Evolutionary conservation across 1,139 yeast species (phyloP).

Genomic region (Wickerhamomyces sp.): DNA sequence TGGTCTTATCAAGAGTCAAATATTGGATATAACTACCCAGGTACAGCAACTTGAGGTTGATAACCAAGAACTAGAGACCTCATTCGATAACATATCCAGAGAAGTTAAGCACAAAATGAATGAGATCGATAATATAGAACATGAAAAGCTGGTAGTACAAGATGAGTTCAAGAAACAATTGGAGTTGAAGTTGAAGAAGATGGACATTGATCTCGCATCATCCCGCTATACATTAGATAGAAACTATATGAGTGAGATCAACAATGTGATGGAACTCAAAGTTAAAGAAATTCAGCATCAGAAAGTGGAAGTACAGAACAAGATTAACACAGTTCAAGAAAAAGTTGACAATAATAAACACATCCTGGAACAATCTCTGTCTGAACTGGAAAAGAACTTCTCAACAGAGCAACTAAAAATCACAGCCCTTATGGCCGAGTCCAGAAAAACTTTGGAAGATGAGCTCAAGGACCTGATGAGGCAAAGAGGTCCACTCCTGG

Average conservation of each 20-base stretch:
- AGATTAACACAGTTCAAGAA: conserved; percentile 20
- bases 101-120: conserved; percentile 33
- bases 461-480: conserved; percentile 7
- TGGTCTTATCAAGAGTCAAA: conserved; percentile 20
- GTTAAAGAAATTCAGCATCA: conserved; percentile 27
- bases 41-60: conserved; percentile 36
- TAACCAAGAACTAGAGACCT: conserved; percentile 26
- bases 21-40: conserved; percentile 35
- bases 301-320: conserved; percentile 21
- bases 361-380: conserved; percentile 17
- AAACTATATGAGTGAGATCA: conserved; percentile 31
- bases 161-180: conserved; percentile 32
- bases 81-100: conserved; percentile 9
- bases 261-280: conserved; percentile 31
- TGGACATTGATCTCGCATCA: conserved; percentile 33
- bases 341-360: conserved; percentile 24
- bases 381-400: conserved; percentile 20
- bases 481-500: conserved; percentile 2
- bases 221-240: conserved; percentile 36
- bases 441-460: conserved; percentile 7
- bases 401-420: conserved; percentile 11
- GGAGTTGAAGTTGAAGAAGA: conserved; percentile 32
- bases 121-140: conserved; percentile 34
- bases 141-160: conserved; percentile 31
- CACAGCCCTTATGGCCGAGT: conserved; percentile 14